Evolutionary conservation across 2,329 filamentous ascomycete species (phyloP).

Genomic region (Trichophyton rubrum): DNA sequence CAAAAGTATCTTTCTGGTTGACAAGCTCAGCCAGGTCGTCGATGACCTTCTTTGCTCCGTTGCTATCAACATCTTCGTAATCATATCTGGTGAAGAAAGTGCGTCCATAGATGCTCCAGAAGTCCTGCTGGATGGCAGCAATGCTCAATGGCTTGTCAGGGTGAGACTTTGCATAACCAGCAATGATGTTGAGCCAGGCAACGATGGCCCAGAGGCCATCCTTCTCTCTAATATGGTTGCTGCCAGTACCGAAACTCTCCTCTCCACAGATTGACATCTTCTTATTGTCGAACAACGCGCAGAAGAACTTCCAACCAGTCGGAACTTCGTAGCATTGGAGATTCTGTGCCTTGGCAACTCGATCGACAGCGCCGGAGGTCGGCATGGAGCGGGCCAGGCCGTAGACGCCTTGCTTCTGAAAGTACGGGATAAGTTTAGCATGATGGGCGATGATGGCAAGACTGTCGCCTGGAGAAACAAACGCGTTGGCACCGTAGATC

Average conservation of each 20-base stretch:
- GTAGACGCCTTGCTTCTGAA: slow-evolving; percentile 92
- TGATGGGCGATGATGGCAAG: slow-evolving; percentile 97
- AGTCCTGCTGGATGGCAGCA: slow-evolving; percentile 89
- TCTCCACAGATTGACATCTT: slow-evolving; percentile 98
- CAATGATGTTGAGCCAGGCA: slow-evolving; percentile 97
- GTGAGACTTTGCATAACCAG: slow-evolving; percentile 74
- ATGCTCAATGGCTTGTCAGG: slow-evolving; percentile 77
- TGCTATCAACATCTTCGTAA: slow-evolving; percentile 88
- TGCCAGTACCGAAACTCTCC: slow-evolving; percentile 95
- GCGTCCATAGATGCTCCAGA: slow-evolving; percentile 91
- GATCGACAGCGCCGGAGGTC: slow-evolving; percentile 86
- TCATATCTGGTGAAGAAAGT: slow-evolving; percentile 99
- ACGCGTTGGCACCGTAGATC: slow-evolving; percentile 95
- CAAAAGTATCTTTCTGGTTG: slow-evolving; percentile 55
- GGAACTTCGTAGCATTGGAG: slow-evolving; percentile 91
- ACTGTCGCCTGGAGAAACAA: slow-evolving; percentile 94
- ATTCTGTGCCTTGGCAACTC: slow-evolving; percentile 88
- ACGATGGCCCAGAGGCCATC: slow-evolving; percentile 96
- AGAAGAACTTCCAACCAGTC: slow-evolving; percentile 99
- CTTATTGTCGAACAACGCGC: slow-evolving; percentile 81
- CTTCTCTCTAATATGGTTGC: slow-evolving; percentile 98
- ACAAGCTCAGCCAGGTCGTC: slow-evolving; percentile 69
- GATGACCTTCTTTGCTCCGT: slow-evolving; percentile 82
- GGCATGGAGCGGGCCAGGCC: slow-evolving; percentile 96
- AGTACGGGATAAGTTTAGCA: slow-evolving; percentile 92